Evolutionary conservation across 768 basidiomycete species (phyloP).

Genomic region (Trichaptum fuscoviolaceum): DNA sequence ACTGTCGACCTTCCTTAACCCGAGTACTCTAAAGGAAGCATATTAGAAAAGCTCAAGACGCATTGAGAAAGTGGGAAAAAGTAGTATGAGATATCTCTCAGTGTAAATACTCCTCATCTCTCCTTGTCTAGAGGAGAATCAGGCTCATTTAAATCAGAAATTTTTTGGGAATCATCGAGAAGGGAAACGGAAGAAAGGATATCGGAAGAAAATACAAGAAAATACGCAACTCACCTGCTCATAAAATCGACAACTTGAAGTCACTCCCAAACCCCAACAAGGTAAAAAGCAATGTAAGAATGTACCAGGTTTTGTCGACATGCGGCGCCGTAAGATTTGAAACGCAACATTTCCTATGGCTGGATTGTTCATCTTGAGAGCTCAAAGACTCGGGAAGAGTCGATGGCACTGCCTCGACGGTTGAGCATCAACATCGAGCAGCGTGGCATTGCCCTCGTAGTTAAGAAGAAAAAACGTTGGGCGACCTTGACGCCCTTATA

Average conservation of each 20-base stretch:
- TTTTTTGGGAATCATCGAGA: constrained; percentile 6
- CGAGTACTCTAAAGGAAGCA: not conserved
- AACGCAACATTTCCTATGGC: constrained; percentile 5
- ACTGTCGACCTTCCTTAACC: no score
- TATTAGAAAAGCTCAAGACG: not conserved
- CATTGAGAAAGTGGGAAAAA: not conserved
- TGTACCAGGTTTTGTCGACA: constrained; percentile 6
- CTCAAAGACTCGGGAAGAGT: constrained; percentile 6
- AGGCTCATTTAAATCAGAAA: constrained; percentile 6
- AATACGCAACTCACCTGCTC: not conserved
- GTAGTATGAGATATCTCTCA: not conserved
- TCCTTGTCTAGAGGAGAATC: constrained; percentile 1
- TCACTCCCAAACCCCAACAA: not conserved
- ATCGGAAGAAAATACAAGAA: not conserved
- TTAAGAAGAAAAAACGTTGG: not conserved
- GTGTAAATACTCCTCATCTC: not conserved
- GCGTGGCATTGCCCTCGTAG: constrained; percentile 6
- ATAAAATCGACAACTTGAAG: not conserved
- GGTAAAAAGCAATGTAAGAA: not conserved
- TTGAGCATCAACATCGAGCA: constrained; percentile 6
- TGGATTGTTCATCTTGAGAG: constrained; percentile 1
- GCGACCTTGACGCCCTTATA: not conserved
- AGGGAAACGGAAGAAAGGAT: not conserved
- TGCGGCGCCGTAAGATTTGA: not conserved
- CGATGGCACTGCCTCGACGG: constrained; percentile 5